phyloP scores from a whole-genome alignment of 306 rosid genomes.

The Fagus sylvatica region DNA sequence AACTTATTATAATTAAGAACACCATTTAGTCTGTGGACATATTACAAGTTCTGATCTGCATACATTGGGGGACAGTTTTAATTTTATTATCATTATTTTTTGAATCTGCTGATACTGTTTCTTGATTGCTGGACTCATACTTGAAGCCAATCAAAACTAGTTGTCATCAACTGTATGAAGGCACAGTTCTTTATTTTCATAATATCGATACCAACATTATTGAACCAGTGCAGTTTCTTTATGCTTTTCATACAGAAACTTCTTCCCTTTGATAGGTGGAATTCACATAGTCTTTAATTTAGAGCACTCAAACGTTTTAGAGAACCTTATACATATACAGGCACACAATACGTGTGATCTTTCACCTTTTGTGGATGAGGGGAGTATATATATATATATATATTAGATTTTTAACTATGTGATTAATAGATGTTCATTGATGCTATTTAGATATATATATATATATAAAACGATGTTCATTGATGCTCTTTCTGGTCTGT shows the following conservation, averaged over 20 bases:
- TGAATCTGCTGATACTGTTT: neutral
- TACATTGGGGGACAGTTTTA: neutral
- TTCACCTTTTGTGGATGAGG: neutral
- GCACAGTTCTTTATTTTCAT: neutral
- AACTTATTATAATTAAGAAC: neutral
- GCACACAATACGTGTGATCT: neutral
- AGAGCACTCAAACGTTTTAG: neutral
- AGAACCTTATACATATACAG: neutral
- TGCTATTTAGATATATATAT: neutral
- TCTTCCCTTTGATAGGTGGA: neutral
- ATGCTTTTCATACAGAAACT: neutral
- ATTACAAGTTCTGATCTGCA: neutral
- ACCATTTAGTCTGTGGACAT: neutral
- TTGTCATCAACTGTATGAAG: neutral
- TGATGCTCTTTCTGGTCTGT: constrained; percentile 15
- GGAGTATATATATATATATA: neutral
- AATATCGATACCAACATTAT: neutral
- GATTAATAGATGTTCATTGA: constrained; percentile 4
- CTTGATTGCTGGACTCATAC: neutral
- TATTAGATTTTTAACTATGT: neutral
- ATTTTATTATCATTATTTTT: neutral
- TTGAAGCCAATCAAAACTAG: neutral
- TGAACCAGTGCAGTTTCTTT: neutral
- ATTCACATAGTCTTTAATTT: neutral
- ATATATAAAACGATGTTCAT: neutral